A percentile compares a stretch with the other conserved stretches of the same genome.
phyloP scores from a whole-genome alignment of 805 yeast genomes.

The Tanozyma kutaoensis region DNA sequence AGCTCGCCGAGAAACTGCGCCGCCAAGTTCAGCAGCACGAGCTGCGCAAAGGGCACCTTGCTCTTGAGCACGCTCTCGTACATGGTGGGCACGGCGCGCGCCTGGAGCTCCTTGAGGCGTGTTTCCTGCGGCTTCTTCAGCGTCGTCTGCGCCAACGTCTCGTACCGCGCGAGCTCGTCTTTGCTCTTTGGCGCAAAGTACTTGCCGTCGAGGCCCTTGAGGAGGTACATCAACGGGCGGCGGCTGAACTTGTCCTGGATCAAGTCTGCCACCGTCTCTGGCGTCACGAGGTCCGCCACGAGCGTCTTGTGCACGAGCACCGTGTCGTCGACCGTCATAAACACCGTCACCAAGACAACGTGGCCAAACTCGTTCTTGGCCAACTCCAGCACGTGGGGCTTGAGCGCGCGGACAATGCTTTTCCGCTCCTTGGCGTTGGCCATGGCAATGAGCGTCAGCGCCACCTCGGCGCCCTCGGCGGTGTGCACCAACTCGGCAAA shows the following conservation, averaged over 20 bases:
- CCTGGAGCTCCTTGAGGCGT: conserved; percentile 59
- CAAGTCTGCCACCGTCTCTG: conserved; percentile 38
- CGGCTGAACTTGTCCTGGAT: conserved; percentile 67
- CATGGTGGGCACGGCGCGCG: conserved; percentile 52
- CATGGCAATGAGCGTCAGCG: conserved; percentile 62
- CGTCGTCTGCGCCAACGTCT: conserved; percentile 46
- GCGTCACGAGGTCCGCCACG: conserved; percentile 36
- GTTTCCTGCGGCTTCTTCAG: conserved; percentile 76
- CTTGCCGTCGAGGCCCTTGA: conserved; percentile 68
- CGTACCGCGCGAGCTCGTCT: conserved; percentile 46
- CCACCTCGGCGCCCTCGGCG: conserved; percentile 87
- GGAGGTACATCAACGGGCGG: conserved; percentile 74
- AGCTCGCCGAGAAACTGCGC: conserved; percentile 76
- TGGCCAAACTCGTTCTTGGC: conserved; percentile 82
- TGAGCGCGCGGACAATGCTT: conserved; percentile 54
- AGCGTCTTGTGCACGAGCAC: conserved; percentile 69
- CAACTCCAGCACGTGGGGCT: conserved; percentile 62
- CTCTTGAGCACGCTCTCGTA: conserved; percentile 34
- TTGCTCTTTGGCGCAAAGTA: conserved; percentile 63
- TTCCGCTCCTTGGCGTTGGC: conserved; percentile 93
- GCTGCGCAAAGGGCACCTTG: conserved; percentile 16
- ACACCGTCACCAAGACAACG: conserved; percentile 60
- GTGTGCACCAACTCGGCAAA: conserved; percentile 93
- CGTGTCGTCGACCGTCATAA: conserved; percentile 89
- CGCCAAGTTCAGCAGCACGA: conserved; percentile 62